Evolutionary conservation across 2,329 filamentous ascomycete species (phyloP).

Genomic region (Penicillium sp.): DNA sequence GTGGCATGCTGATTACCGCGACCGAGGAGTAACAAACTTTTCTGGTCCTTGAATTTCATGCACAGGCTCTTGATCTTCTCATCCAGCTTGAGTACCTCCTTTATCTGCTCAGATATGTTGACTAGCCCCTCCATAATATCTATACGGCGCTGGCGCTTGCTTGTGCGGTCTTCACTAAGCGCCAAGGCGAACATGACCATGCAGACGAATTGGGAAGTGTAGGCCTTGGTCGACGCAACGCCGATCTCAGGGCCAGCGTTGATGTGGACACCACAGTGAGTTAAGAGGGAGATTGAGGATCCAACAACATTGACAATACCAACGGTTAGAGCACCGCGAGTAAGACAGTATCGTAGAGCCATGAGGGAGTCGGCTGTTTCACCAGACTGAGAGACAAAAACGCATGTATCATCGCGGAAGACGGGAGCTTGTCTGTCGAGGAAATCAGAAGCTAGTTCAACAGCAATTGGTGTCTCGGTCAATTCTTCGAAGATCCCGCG

Average conservation of each 20-base stretch:
- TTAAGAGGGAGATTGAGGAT: constrained; percentile 95
- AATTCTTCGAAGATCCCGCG: constrained; percentile 96
- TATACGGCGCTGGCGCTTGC: constrained; percentile 64
- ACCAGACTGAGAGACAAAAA: constrained; percentile 97
- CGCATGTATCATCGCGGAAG: constrained; percentile 99
- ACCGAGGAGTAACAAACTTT: too few species aligned
- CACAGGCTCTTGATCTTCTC: too few species aligned
- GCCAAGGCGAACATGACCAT: constrained; percentile 99
- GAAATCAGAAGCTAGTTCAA: constrained; percentile 96
- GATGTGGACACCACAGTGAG: constrained; percentile 98
- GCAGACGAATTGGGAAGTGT: constrained; percentile 97
- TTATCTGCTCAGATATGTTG: constrained; percentile 84
- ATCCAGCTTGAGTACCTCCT: constrained; percentile 65
- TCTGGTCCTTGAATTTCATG: too few species aligned
- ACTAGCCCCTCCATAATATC: constrained; percentile 92
- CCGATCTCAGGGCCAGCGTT: constrained; percentile 98
- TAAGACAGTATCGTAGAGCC: constrained; percentile 94
- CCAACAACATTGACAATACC: constrained; percentile 98
- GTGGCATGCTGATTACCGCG: too few species aligned
- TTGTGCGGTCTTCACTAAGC: constrained; percentile 83
- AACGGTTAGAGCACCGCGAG: constrained; percentile 91
- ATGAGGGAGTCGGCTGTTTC: constrained; percentile 96
- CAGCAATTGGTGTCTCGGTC: constrained; percentile 91
- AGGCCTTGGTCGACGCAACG: constrained; percentile 97
- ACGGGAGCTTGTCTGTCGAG: constrained; percentile 91